Evolutionary conservation across 78 protist species (phyloP), one percentile per base, ranked within the genome.

Genomic region (Dictyostelium citrinum): DNA sequence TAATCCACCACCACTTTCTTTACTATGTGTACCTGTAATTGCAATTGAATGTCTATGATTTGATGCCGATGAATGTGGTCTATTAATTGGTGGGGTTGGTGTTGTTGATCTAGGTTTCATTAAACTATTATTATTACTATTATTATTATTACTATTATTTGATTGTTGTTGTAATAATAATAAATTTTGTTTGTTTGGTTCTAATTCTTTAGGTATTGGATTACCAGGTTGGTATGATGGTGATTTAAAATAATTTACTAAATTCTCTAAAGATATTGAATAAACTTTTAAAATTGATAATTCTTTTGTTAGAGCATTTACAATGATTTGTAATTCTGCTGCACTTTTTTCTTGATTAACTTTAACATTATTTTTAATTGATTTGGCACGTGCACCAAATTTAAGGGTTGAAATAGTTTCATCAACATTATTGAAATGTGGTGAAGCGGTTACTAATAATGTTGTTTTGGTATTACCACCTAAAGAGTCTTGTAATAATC

Each of bases 371-470:
- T 84, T 95, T 72, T 95, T 95, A 12, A 95, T 91, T 12, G 90
- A 68, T 67, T 95, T 95, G 24, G 92, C 97, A 39, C 97, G 71
- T 5, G 81, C 51, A n/a, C 97, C 98, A 76, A 97, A 97, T 9
- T 96, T 90, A 29, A 97, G 90, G 10, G 98, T 95, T 1, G 96
- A 84, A 22, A 97, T 24, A 5, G 98, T 97, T 37, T 97, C 98
- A 39, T 96, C 86, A n/a, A 46, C 55, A 68, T 97, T 95, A 14
- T 29, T 55, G 29, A 37, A 12, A 24, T 90, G 83, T 5, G 97
- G 97, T 24, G 97, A 94, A 3, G 90, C 82, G 3, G 96, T 83
- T 6, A 95, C 86, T 33, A 97, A 58, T 10, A 97, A 31, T 2
- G 96, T 72, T 0, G 97, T 94, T 74, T 82, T 78, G 3, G 91